A percentile compares a stretch with the other conserved stretches of the same genome.
phyloP scores from a whole-genome alignment of 768 basidiomycete genomes.

The Neoboletus brunneissimus region DNA sequence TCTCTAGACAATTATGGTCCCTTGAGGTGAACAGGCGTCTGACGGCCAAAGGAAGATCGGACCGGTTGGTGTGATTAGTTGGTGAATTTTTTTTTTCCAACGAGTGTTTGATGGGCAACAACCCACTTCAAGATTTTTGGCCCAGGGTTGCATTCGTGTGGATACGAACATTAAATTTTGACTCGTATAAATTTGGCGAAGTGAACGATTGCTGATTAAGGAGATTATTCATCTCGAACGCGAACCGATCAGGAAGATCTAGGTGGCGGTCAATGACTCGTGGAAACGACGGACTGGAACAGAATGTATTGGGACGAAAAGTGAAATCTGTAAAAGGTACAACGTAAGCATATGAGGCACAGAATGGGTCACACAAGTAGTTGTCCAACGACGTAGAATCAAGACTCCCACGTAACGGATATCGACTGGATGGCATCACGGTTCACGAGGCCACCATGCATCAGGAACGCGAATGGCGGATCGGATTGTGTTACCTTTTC shows the following conservation, averaged over 20 bases:
- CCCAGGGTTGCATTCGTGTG: conserved; percentile 3
- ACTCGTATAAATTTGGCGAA: background rate
- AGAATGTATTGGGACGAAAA: background rate
- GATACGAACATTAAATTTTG: background rate
- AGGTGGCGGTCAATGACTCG: background rate
- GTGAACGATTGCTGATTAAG: conserved; percentile 6
- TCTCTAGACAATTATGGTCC: background rate
- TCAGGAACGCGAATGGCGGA: background rate
- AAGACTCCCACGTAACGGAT: conserved; percentile 16
- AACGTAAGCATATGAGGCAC: conserved; percentile 4
- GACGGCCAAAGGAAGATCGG: background rate
- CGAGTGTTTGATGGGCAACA: background rate
- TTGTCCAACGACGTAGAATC: conserved; percentile 3
- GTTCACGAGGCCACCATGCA: conserved; percentile 9
- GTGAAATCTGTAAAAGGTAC: background rate
- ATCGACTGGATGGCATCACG: conserved; percentile 5
- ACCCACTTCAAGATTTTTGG: background rate
- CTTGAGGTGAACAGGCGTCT: background rate
- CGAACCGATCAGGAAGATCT: conserved; percentile 15
- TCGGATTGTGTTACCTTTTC: background rate
- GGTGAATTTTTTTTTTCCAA: background rate
- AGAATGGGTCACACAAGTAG: background rate
- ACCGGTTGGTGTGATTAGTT: background rate
- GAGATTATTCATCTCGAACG: conserved; percentile 13
- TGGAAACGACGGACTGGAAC: background rate